Conservation (phyloP, 2,329 filamentous ascomycete genomes). For the Colletotrichum melonis region DNA sequence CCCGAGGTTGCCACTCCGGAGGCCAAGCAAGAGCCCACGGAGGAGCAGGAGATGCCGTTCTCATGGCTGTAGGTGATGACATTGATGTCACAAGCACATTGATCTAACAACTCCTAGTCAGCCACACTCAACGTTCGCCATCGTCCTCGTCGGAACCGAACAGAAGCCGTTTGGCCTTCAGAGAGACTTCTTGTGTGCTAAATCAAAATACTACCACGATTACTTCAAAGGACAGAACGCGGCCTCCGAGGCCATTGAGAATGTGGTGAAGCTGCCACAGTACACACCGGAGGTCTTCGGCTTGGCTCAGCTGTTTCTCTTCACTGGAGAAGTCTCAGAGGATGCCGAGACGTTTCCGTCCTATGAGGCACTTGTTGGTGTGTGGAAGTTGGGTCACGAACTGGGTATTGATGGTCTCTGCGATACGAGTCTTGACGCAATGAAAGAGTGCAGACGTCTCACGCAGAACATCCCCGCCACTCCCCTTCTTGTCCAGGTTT, state of each 20-base stretch:
- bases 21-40: not conserved
- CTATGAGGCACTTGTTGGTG: conserved; percentile 65
- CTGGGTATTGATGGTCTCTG: conserved; percentile 67
- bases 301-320: conserved; percentile 66
- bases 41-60: conserved; percentile 39
- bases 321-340: conserved; percentile 60
- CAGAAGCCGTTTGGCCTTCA: conserved; percentile 68
- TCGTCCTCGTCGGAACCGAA: conserved; percentile 63
- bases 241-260: conserved; percentile 56
- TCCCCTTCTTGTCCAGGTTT: conserved; percentile 69
- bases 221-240: conserved; percentile 52
- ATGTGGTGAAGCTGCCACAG: conserved; percentile 62
- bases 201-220: conserved; percentile 59
- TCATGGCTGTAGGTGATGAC: conserved; percentile 51
- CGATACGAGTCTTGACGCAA: conserved; percentile 65
- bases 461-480: conserved; percentile 69
- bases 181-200: conserved; percentile 67
- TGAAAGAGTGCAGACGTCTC: conserved; percentile 65
- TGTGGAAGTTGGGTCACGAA: conserved; percentile 67
- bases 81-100: not conserved
- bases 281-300: conserved; percentile 63
- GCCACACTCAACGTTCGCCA: conserved; percentile 66
- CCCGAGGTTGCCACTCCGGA: not conserved
- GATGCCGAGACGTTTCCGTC: conserved; percentile 55
- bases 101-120: conserved; percentile 50